phyloP scores from a whole-genome alignment of 805 yeast genomes.

The Spathaspora girioi region DNA sequence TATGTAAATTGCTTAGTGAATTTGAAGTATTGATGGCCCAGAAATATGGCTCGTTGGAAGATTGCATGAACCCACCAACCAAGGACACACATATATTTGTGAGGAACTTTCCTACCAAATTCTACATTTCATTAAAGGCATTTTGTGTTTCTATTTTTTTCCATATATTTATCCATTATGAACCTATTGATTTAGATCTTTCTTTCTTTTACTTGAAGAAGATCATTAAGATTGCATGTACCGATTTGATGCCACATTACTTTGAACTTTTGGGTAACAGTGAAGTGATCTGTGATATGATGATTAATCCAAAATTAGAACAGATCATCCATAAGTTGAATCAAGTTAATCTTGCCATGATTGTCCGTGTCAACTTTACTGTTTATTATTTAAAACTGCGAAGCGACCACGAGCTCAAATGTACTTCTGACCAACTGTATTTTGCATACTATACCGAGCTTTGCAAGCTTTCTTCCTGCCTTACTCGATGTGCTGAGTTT shows the following conservation, averaged over 20 bases:
- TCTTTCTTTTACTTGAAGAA: constrained; percentile 37
- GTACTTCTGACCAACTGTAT: constrained; percentile 14
- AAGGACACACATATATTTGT: constrained; percentile 8
- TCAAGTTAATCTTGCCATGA: constrained; percentile 25
- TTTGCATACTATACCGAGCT: constrained; percentile 14
- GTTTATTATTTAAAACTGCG: constrained; percentile 20
- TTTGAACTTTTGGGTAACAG: constrained; percentile 28
- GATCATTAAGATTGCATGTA: constrained; percentile 22
- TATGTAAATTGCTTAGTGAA: constrained; percentile 30
- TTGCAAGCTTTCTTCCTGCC: constrained; percentile 19
- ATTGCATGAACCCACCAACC: constrained; percentile 14
- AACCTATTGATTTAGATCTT: constrained; percentile 25
- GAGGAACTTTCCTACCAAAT: constrained; percentile 19
- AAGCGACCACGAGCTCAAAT: constrained; percentile 18
- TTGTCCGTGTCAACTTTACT: constrained; percentile 26
- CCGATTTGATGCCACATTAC: constrained; percentile 35
- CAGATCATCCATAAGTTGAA: constrained; percentile 28
- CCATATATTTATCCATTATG: constrained; percentile 41
- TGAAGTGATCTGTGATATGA: constrained; percentile 32
- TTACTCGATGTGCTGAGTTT: constrained; percentile 25
- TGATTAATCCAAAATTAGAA: constrained; percentile 34
- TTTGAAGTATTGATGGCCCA: constrained; percentile 31
- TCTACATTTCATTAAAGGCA: constrained; percentile 24
- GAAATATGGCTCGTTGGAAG: constrained; percentile 24
- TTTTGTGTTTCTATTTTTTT: constrained; percentile 37